Base-by-base conservation (phyloP, 176 grass and related monocot species). In the Eleusine indica region DNA sequence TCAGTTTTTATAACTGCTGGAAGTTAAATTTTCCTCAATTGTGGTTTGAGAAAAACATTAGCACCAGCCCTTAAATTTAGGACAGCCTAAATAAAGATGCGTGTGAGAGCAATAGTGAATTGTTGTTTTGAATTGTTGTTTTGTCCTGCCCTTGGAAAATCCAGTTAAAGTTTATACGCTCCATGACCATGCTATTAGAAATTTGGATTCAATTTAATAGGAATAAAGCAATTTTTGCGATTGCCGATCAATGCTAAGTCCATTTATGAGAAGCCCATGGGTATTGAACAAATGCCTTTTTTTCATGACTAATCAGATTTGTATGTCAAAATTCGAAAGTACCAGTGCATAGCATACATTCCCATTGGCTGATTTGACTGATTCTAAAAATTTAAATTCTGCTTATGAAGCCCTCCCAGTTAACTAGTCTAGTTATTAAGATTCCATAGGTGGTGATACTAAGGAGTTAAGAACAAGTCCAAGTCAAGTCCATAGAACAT, bases 391-490 rank as follows among this genome's bases (percentile, higher is more conserved):
- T 61, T 75, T 63, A 29, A 21, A 25, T 18, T 87, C 70, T 62
- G 71, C 44, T 87, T 62, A 46, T n/a, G 0, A 54, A 35, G 54
- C 12, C 48, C 17, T 75, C 64, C 51, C 47, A 68, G 39, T 65
- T 64, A 66, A 4, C 49, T 40, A 64, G 30, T 80, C 53, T 63
- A 28, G 25, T 56, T 11, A 11, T 47, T 61, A 60, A 48, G 68
- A 83, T 86, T 79, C 30, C 42, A 62, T 51, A 62, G 62, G 40
- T 78, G 52, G 63, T 72, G 29, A 63, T 65, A 43, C 11, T 60
- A 51, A 29, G 35, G 40, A 75, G 73, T 80, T 85, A 83, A 83
- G 13, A 78, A 64, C 12, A 38, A 79, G 62, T 83, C 37, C 84
- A 78, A 78, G 79, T 82, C 67, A 73, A 60, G 21, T 60, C 57